Evolutionary conservation across 1,284 basidiomycete species (phyloP), one percentile per base, ranked within the genome.

Genomic region (Cystobasidiaceae sp.): DNA sequence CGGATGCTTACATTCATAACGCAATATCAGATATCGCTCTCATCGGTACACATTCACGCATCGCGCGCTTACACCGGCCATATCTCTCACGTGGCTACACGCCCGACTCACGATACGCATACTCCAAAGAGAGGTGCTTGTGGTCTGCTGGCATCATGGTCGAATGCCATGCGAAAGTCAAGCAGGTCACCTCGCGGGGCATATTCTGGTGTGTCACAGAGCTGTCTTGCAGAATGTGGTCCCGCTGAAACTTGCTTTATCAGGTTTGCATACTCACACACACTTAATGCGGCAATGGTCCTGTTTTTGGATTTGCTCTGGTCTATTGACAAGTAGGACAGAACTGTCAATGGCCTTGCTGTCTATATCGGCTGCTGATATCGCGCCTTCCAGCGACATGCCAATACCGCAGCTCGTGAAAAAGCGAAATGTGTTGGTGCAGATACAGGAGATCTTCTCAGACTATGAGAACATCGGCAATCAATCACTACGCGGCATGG

Each of bases 1-100:
- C 27, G 15, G 39, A 11, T 27, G 15, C 15, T 21, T 8, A 34
- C 15, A 33, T 34, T 1, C 39, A 37, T n/a, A n/a, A n/a, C n/a
- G n/a, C n/a, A n/a, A n/a, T n/a, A n/a, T n/a, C 37, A 21, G 39
- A 30, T 52, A 32, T 46, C 28, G 15, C 44, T 33, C 39, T 23
- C 56, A 70, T 56, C 17, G 54, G 54, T 54, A 39, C 71, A n/a
- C 56, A 64, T 34, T 62, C 70, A 4, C 70, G 71, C n/a, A 57
- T 70, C n/a, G 59, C 71, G 4, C 71, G 71, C 15, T 64, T 72
- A 4, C 68, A 72, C 43, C 68, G 71, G 27, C 71, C 71, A 0
- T 56, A 69, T 19, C 59, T 70, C 37, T 61, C 58, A 0, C 68
- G 71, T 17, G 71, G 71, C 0, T 72, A 71, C 67, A 34, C 41